Conservation (phyloP, 768 basidiomycete species). For the Mycena vitilis region DNA sequence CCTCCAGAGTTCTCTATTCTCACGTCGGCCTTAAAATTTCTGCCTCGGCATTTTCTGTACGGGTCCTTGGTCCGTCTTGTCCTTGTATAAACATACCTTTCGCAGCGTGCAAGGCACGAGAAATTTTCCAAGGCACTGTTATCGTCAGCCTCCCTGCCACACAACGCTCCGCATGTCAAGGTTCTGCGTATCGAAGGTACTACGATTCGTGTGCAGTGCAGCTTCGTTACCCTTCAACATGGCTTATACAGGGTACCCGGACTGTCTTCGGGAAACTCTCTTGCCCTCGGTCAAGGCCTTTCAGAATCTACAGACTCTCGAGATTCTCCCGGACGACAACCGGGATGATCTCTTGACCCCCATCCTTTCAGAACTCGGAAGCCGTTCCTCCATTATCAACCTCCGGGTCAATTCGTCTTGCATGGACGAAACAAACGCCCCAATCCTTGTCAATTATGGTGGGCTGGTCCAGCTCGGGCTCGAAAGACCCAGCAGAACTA, state of each 20-base stretch:
- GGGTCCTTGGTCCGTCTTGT: neutral
- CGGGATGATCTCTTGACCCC: constrained; percentile 49
- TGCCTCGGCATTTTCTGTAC: neutral
- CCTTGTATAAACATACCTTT: constrained; percentile 3
- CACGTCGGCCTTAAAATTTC: constrained; percentile 50
- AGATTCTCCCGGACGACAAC: constrained; percentile 48
- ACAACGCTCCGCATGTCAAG: constrained; percentile 54
- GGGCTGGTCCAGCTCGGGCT: constrained; percentile 48
- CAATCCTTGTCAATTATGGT: constrained; percentile 43
- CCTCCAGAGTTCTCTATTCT: constrained; percentile 59
- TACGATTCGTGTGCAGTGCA: neutral
- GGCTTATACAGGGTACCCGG: constrained; percentile 33
- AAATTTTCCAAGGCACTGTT: constrained; percentile 35
- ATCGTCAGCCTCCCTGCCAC: constrained; percentile 51
- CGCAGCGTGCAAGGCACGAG: constrained; percentile 6
- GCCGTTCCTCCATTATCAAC: constrained; percentile 38
- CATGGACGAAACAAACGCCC: constrained; percentile 45
- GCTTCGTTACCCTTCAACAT: neutral
- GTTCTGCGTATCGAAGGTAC: constrained; percentile 61
- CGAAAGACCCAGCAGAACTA: constrained; percentile 51
- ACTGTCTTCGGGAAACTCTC: constrained; percentile 11
- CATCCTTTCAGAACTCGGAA: constrained; percentile 40
- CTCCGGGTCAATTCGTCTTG: constrained; percentile 53
- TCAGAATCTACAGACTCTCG: constrained; percentile 47
- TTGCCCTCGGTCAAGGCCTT: constrained; percentile 38